Percentiles rank a stretch among this genome's conserved stretches.
Conservation (phyloP, 2,329 filamentous ascomycete species). For the Botrytis medusae region DNA sequence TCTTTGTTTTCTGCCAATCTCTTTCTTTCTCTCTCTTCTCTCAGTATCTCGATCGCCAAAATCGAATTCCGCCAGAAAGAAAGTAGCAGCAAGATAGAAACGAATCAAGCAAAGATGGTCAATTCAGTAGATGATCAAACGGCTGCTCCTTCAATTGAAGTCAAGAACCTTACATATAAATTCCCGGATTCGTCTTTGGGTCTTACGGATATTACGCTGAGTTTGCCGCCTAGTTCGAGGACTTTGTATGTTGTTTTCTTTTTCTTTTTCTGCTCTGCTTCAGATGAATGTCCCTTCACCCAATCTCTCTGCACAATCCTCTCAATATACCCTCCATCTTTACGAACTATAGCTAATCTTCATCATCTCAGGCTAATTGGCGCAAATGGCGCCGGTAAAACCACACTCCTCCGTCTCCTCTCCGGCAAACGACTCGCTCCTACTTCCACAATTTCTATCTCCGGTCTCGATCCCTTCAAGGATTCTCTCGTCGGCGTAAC, state of each 20-base stretch:
- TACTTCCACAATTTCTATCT: conserved; percentile 69
- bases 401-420: conserved; percentile 85
- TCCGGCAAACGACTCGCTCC: conserved; percentile 94
- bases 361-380: conserved; percentile 80
- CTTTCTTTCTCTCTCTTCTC: too few relatives aligned
- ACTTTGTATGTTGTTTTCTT: conserved; percentile 66
- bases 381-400: conserved; percentile 96
- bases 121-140: conserved; percentile 25
- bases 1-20: not conserved
- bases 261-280: not conserved
- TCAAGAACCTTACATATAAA: conserved; percentile 77
- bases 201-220: conserved; percentile 69
- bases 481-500: conserved; percentile 89
- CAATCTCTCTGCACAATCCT: not conserved
- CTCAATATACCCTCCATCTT: not conserved
- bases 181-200: conserved; percentile 87
- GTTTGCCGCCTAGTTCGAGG: conserved; percentile 40
- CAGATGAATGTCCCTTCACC: not conserved
- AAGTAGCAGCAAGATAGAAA: not conserved
- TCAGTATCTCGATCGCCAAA: not conserved
- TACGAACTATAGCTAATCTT: conserved; percentile 53
- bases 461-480: conserved; percentile 88
- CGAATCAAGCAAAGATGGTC: not conserved
- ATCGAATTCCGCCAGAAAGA: not conserved
- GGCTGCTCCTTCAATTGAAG: conserved; percentile 54